Evolutionary conservation across 768 basidiomycete genomes (phyloP), one percentile per base, ranked within the genome.

Genomic region (Leccinum longicurvipes): DNA sequence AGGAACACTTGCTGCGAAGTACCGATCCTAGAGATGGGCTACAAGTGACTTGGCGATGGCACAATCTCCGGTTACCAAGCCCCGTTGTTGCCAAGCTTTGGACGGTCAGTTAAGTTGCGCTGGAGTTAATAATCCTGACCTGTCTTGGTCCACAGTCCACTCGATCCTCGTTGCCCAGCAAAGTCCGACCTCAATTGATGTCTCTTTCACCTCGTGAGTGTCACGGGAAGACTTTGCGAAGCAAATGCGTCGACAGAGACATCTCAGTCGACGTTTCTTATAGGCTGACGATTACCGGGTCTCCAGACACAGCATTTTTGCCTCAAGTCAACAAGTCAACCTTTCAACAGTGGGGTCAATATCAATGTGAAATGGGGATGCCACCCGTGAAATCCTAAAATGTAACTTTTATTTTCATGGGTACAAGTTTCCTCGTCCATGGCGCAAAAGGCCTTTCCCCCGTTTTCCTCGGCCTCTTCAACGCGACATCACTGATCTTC

Each of bases 381-480:
- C 46, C 14, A 29, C 28, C 7, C n/a, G n/a, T 11, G 5, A 21
- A 14, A 19, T 41, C 11, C 17, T 28, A 27, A 6, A 47, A 24
- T 2, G 27, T 24, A 19, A 29, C 15, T 19, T 8, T 29, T 23
- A 12, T 24, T 39, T 27, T 29, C 27, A 19, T 19, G 39, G 28
- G 39, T 25, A 31, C 41, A 54, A 39, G 28, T 31, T 44, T 21
- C 39, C n/a, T 42, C 17, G 27, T 48, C 23, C 34, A 51, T 41
- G 46, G 12, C 25, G 1, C 27, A 2, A 21, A 39, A 12, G 3
- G 32, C 14, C 19, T 28, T 15, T 31, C 15, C 8, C 6, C 45
- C 58, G 45, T 6, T 23, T 23, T 45, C 29, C 29, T 52, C 47
- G 54, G 57, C 28, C 28, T 54, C 48, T 56, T 53, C 46, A 54